A percentile compares a stretch with the other conserved stretches of the same genome.
phyloP scores from a whole-genome alignment of 78 protist species.

The Dictyostelium firmibasis region DNA sequence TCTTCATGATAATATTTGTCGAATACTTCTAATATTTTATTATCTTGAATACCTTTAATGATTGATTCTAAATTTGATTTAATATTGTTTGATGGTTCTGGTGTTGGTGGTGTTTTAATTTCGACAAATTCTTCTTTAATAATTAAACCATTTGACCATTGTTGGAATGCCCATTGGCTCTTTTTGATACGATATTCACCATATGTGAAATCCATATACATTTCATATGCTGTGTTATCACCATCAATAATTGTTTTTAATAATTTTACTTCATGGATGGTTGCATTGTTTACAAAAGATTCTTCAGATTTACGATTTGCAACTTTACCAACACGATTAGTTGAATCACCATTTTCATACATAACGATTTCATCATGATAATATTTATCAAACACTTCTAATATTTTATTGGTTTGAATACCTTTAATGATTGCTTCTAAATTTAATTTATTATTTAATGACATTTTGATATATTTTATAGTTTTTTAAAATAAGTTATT shows the following conservation, averaged over 20 bases:
- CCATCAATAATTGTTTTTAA: neutral
- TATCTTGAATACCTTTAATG: conserved; percentile 7
- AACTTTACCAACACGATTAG: conserved; percentile 44
- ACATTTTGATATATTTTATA: too few relatives aligned
- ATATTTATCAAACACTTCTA: too few relatives aligned
- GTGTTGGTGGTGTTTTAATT: too few relatives aligned
- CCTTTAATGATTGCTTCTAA: too few relatives aligned
- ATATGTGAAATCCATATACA: neutral
- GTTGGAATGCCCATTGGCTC: neutral
- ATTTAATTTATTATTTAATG: too few relatives aligned
- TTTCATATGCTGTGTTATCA: neutral
- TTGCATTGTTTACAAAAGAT: conserved; percentile 1
- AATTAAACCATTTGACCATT: conserved; percentile 13
- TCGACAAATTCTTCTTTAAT: conserved; percentile 30
- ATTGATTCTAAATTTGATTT: conserved; percentile 10
- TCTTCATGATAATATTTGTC: conserved; percentile 37
- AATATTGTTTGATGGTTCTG: neutral
- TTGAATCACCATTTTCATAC: too few relatives aligned
- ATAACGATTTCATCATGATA: too few relatives aligned
- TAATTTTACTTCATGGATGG: conserved; percentile 8
- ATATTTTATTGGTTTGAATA: too few relatives aligned
- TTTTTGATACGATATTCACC: neutral
- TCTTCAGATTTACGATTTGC: conserved; percentile 40
- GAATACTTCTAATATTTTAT: conserved; percentile 16
- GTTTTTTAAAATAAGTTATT: too few relatives aligned